These are phyloP conservation scores for Cyclocybe aegerita DNA, from an alignment of 768 basidiomycete species.

Conservation along the genomic window DNA sequence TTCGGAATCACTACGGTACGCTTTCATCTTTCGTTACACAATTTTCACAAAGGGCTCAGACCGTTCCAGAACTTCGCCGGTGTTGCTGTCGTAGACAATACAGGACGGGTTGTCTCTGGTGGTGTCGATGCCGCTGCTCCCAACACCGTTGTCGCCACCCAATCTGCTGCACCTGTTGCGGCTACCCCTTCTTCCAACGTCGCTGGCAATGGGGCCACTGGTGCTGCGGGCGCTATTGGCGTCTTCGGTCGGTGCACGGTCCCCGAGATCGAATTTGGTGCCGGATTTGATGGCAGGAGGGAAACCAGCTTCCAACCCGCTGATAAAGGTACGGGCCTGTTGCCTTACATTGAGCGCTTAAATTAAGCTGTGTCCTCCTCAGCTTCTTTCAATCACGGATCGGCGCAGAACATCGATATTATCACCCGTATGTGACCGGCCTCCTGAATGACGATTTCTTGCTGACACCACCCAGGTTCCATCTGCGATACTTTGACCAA, in stretches of 20 bases:
- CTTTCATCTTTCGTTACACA: conserved; percentile 1
- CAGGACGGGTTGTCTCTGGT: conserved; percentile 31
- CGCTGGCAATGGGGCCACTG: conserved; percentile 1
- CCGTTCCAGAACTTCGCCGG: conserved; percentile 34
- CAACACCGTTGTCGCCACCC: conserved; percentile 12
- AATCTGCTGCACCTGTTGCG: conserved; percentile 14
- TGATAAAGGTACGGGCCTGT: conserved; percentile 35
- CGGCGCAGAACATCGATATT: conserved; percentile 59
- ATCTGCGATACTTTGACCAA: conserved; percentile 58
- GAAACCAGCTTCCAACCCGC: conserved; percentile 57
- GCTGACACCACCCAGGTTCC: conserved; percentile 25
- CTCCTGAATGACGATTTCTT: not conserved
- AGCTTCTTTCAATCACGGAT: conserved; percentile 55
- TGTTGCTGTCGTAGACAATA: conserved; percentile 36
- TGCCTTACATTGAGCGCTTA: not conserved
- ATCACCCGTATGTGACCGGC: conserved; percentile 42
- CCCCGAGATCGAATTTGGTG: conserved; percentile 54
- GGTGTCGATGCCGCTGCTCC: conserved; percentile 24
- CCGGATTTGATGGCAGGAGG: conserved; percentile 51
- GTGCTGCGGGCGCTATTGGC: conserved; percentile 27
- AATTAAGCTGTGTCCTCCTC: not conserved
- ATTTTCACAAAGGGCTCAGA: conserved; percentile 1
- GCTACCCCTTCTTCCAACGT: conserved; percentile 14
- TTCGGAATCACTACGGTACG: conserved; percentile 41
- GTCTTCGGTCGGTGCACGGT: conserved; percentile 53